These are phyloP conservation scores for Mucor plumbeus DNA, from an alignment of 371 early-diverging fungal genomes.

Conservation along the genomic window DNA sequence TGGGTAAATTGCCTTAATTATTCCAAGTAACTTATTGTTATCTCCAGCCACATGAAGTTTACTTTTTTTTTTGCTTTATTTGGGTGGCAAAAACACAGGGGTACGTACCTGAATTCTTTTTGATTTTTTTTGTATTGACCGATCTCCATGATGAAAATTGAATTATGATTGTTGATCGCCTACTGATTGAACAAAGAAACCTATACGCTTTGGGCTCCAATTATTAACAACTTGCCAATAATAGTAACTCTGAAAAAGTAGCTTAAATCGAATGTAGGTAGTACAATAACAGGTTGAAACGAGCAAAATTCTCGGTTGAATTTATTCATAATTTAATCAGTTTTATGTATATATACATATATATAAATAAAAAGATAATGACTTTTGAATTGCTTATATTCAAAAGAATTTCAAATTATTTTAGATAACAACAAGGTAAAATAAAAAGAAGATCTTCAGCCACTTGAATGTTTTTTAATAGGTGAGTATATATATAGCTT, in stretches of 20 bases:
- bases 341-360: too few relatives aligned
- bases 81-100: too few relatives aligned
- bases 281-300: background rate
- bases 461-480: background rate
- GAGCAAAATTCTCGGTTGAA: background rate
- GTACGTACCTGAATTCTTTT: background rate
- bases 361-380: too few relatives aligned
- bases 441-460: too few relatives aligned
- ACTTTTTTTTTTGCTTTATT: too few relatives aligned
- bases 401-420: too few relatives aligned
- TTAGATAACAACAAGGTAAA: too few relatives aligned
- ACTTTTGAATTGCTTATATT: too few relatives aligned
- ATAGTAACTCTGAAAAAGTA: background rate
- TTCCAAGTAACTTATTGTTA: too few relatives aligned
- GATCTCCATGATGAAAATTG: background rate
- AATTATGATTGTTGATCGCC: background rate
- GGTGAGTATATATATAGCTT: background rate
- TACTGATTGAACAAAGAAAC: background rate
- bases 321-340: too few relatives aligned
- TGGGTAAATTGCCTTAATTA: too few relatives aligned
- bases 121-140: background rate
- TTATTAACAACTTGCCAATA: background rate
- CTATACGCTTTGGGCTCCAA: background rate
- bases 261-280: background rate
- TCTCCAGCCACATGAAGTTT: too few relatives aligned